Conservation (phyloP, 2,329 filamentous ascomycete genomes). For the Sporothrix pseudoabietina region DNA sequence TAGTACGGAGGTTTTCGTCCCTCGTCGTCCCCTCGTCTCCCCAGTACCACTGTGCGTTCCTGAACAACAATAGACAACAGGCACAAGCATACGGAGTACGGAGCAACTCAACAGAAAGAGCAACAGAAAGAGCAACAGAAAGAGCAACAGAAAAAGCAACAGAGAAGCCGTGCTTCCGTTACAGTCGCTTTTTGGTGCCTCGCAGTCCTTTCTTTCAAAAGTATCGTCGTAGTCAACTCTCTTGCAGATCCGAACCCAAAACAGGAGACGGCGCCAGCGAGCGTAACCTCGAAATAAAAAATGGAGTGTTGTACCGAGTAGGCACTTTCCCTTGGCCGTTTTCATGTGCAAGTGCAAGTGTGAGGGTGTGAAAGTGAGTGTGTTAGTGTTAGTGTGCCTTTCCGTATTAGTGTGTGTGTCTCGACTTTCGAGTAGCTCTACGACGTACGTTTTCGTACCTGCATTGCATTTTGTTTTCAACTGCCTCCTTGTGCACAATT, state of each 20-base stretch:
- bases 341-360: constrained; percentile 15
- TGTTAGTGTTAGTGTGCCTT: neutral
- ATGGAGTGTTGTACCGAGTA: neutral
- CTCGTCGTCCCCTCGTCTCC: neutral
- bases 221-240: neutral
- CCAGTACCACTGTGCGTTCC: constrained; percentile 1
- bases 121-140: too few species aligned
- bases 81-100: neutral
- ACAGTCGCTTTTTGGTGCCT: neutral
- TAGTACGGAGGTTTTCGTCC: neutral
- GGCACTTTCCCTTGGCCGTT: neutral
- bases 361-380: neutral
- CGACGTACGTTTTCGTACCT: neutral
- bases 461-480: constrained; percentile 12
- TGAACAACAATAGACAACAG: neutral
- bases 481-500: neutral
- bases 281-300: neutral
- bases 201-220: neutral
- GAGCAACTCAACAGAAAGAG: too few species aligned
- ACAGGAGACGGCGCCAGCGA: constrained; percentile 5
- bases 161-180: neutral
- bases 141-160: too few species aligned
- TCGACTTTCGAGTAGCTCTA: too few species aligned
- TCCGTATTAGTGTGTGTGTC: neutral
- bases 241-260: neutral